Evolutionary conservation across 257 asterid species (phyloP).

Genomic region (Jasminum sambac): DNA sequence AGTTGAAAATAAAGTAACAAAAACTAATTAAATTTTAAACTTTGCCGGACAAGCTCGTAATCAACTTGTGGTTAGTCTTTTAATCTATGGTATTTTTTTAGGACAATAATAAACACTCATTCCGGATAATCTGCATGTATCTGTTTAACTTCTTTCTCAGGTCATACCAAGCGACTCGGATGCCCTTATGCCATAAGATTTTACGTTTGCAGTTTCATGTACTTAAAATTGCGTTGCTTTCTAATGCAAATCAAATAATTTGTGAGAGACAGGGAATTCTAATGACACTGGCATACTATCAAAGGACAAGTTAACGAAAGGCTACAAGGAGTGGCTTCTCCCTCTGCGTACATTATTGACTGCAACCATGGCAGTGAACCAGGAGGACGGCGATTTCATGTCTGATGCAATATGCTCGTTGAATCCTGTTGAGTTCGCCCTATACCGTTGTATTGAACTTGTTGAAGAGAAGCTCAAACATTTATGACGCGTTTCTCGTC

Average conservation of each 20-base stretch:
- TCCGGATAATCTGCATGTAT: no score
- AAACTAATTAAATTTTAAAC: no score
- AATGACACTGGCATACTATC: slow-evolving; percentile 61
- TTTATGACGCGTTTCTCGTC: background rate
- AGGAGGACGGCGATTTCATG: slow-evolving; percentile 28
- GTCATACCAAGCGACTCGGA: no score
- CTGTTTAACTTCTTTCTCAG: no score
- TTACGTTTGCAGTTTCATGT: background rate
- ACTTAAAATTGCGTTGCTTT: background rate
- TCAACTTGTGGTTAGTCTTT: no score
- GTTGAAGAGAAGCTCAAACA: background rate
- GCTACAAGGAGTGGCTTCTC: slow-evolving; percentile 73
- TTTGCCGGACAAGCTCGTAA: no score
- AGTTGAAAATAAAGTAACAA: no score
- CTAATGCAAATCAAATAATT: background rate
- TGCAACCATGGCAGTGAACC: slow-evolving; percentile 44
- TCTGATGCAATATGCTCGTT: slow-evolving; percentile 46
- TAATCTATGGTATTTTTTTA: background rate
- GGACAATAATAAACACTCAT: no score
- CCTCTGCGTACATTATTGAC: slow-evolving; percentile 70
- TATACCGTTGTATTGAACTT: slow-evolving; percentile 26
- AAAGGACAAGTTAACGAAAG: slow-evolving; percentile 51
- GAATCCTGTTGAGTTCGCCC: slow-evolving; percentile 72
- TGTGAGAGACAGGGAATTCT: slow-evolving; percentile 58
- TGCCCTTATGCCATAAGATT: background rate